These are phyloP conservation scores for Curvularia hawaiiensis DNA, from an alignment of 2,329 filamentous ascomycete species.

Conservation along the genomic window DNA sequence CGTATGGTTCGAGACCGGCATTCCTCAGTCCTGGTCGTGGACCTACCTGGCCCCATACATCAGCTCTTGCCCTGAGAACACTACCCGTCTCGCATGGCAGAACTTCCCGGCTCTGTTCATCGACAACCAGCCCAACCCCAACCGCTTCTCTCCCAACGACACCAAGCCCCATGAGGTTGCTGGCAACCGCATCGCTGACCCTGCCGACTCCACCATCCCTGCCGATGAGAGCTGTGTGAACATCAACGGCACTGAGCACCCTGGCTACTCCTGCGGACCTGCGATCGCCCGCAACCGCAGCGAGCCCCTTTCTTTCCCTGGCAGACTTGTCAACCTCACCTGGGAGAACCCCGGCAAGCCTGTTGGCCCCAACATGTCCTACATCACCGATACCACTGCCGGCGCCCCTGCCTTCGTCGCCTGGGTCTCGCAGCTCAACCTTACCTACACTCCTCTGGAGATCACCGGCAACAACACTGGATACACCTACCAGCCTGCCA, in stretches of 20 bases:
- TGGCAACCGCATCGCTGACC: constrained; percentile 62
- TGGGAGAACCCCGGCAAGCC: constrained; percentile 74
- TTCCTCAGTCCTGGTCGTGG: constrained; percentile 87
- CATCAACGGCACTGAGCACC: constrained; percentile 57
- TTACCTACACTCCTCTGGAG: constrained; percentile 62
- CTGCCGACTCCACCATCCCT: constrained; percentile 55
- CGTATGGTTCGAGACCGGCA: constrained; percentile 78
- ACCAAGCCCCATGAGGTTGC: constrained; percentile 68
- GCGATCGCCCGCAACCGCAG: constrained; percentile 72
- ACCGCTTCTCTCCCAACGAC: constrained; percentile 67
- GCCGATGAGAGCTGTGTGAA: constrained; percentile 62
- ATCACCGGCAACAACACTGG: constrained; percentile 67
- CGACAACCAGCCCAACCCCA: constrained; percentile 77
- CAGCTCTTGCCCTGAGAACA: constrained; percentile 72
- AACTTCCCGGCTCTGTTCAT: constrained; percentile 78
- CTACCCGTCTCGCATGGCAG: constrained; percentile 80
- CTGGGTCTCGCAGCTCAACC: constrained; percentile 75
- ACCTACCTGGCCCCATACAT: constrained; percentile 82
- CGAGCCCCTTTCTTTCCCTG: constrained; percentile 74
- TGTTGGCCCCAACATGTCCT: constrained; percentile 82
- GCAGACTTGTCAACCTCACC: constrained; percentile 70
- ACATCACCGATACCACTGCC: constrained; percentile 67
- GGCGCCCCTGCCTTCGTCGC: constrained; percentile 68
- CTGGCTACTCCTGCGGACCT: constrained; percentile 64
- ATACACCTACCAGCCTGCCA: constrained; percentile 74